phyloP scores from a whole-genome alignment of 2,329 filamentous ascomycete species.

The Colletotrichum cordylinicola region DNA sequence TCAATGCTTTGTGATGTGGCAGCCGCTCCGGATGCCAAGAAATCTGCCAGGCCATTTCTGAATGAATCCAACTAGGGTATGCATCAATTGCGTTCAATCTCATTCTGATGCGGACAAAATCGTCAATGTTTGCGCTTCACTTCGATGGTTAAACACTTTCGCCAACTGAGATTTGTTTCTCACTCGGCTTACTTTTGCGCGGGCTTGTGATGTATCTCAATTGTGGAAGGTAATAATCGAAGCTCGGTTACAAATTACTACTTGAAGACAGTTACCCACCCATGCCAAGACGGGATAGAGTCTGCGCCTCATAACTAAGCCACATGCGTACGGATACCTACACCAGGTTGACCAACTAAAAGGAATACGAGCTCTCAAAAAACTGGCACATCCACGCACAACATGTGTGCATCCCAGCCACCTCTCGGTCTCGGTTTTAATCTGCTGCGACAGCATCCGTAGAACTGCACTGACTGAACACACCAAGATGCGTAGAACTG shows the following conservation, averaged over 20 bases:
- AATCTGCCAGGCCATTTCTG: background rate
- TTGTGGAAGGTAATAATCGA: background rate
- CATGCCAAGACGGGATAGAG: background rate
- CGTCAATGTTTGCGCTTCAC: background rate
- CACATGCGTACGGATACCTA: background rate
- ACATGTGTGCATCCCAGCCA: background rate
- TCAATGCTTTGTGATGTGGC: background rate
- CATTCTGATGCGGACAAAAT: no score
- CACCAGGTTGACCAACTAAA: background rate
- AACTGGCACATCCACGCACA: background rate
- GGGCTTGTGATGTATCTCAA: background rate
- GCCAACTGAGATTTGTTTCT: no score
- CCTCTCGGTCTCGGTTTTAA: background rate
- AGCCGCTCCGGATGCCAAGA: background rate
- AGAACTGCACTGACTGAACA: background rate
- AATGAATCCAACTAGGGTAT: background rate
- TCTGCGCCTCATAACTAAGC: background rate
- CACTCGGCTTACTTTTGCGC: no score
- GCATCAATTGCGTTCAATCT: background rate
- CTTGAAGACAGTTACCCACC: background rate
- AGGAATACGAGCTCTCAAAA: background rate
- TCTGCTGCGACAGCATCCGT: background rate
- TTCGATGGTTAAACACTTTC: no score
- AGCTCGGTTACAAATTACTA: background rate
- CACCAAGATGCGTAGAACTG: accelerated